phyloP scores from a whole-genome alignment of 768 basidiomycete species.

The Tylopilus subfusipes region DNA sequence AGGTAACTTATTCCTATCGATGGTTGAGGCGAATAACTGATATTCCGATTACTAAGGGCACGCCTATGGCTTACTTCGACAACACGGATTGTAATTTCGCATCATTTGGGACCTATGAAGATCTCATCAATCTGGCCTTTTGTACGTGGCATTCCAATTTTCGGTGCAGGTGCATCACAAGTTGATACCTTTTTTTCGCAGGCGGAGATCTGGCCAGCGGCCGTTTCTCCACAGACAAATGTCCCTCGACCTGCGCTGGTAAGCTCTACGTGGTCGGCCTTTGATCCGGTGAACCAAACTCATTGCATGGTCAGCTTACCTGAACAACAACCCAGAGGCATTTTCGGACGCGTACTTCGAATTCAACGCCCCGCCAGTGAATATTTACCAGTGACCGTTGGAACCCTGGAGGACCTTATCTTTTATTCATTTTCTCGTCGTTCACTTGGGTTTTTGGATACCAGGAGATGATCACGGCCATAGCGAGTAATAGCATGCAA shows the following conservation, averaged over 20 bases:
- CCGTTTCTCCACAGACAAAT: slow-evolving; percentile 15
- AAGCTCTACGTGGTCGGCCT: background rate
- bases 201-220: slow-evolving; percentile 32
- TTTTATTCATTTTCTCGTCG: too few species aligned
- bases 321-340: background rate
- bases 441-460: too few species aligned
- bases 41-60: slow-evolving; percentile 6
- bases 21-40: background rate
- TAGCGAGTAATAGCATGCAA: too few species aligned
- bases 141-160: slow-evolving; percentile 10
- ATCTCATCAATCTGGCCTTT: slow-evolving; percentile 22
- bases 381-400: slow-evolving; percentile 14
- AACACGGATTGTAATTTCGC: slow-evolving; percentile 13
- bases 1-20: slow-evolving; percentile 16
- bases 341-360: slow-evolving; percentile 22
- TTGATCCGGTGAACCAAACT: slow-evolving; percentile 6
- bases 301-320: slow-evolving; percentile 35
- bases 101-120: slow-evolving; percentile 17
- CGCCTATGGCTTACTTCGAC: slow-evolving; percentile 16
- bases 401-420: too few species aligned
- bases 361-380: slow-evolving; percentile 23
- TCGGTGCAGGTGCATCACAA: background rate
- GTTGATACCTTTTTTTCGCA: slow-evolving; percentile 2
- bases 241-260: slow-evolving; percentile 31
- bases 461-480: too few species aligned